phyloP scores from a whole-genome alignment of 2,329 filamentous ascomycete genomes.

The Cercospora sojina region DNA sequence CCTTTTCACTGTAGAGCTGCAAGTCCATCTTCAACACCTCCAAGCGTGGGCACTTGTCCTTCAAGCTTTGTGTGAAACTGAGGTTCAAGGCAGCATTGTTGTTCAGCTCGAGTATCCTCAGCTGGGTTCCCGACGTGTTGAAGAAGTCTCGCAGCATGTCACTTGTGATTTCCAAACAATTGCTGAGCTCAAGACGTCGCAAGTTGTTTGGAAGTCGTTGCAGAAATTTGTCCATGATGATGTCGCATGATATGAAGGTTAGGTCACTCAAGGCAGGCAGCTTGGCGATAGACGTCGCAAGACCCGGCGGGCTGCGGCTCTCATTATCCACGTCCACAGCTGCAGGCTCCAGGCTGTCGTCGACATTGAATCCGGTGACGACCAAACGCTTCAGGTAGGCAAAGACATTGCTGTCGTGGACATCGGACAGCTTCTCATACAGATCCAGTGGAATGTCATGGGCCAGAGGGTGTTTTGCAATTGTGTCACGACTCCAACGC shows the following conservation, averaged over 20 bases:
- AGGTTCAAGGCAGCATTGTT: constrained; percentile 79
- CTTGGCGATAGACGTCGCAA: constrained; percentile 52
- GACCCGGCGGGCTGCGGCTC: constrained; percentile 19
- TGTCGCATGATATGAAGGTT: constrained; percentile 71
- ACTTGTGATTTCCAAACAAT: constrained; percentile 74
- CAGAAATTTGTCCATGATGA: constrained; percentile 68
- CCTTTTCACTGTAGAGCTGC: constrained; percentile 70
- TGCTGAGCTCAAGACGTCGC: constrained; percentile 68
- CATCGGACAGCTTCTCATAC: constrained; percentile 36
- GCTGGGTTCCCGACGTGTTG: constrained; percentile 61
- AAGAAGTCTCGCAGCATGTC: constrained; percentile 66
- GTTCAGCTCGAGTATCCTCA: constrained; percentile 67
- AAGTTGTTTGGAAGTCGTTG: constrained; percentile 66
- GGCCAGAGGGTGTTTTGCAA: constrained; percentile 19
- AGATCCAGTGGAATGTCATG: constrained; percentile 22
- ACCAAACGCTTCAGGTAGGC: constrained; percentile 55
- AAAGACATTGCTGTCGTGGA: constrained; percentile 50
- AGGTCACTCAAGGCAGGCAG: constrained; percentile 67
- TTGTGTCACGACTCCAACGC: constrained; percentile 52
- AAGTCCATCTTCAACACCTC: constrained; percentile 73
- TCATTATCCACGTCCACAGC: constrained; percentile 40
- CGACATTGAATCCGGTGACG: constrained; percentile 49
- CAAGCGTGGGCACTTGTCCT: constrained; percentile 66
- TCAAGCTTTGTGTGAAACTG: constrained; percentile 68
- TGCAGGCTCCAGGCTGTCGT: constrained; percentile 32